phyloP scores from a whole-genome alignment of 495 filamentous ascomycete species.

The Penicillium cataractarum region DNA sequence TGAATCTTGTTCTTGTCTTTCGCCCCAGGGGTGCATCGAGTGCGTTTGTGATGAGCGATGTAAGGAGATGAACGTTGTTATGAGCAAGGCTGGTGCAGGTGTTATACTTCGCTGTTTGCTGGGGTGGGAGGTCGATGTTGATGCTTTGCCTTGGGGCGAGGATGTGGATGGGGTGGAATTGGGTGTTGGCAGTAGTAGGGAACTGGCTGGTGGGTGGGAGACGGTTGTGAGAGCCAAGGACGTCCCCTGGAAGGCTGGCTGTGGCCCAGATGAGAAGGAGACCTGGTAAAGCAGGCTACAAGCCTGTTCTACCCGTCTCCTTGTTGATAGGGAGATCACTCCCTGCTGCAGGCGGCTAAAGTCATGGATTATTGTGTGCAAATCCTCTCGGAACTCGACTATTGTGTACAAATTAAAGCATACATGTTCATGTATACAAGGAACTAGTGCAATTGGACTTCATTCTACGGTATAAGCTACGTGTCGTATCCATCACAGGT shows the following conservation, averaged over 20 bases:
- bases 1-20: conserved; percentile 66
- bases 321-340: too few species aligned
- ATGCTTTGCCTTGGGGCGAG: conserved; percentile 78
- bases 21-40: conserved; percentile 77
- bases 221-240: conserved; percentile 77
- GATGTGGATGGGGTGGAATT: conserved; percentile 44
- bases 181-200: conserved; percentile 47
- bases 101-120: conserved; percentile 80
- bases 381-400: too few species aligned
- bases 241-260: conserved; percentile 54
- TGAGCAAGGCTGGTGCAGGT: conserved; percentile 86
- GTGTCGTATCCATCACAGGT: too few species aligned
- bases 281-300: neutral
- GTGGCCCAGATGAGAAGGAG: conserved; percentile 20
- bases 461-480: too few species aligned
- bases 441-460: too few species aligned
- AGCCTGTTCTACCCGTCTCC: too few species aligned
- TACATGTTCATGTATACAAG: too few species aligned
- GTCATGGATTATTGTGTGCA: too few species aligned
- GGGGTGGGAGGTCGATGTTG: conserved; percentile 72
- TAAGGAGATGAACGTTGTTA: conserved; percentile 85
- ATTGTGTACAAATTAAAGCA: neutral
- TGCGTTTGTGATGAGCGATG: conserved; percentile 86
- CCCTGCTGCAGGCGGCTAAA: too few species aligned
- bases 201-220: conserved; percentile 72